Evolutionary conservation across 345 rosid species (phyloP), one percentile per base, ranked within the genome.

Genomic region (Rhodamnia argentea): DNA sequence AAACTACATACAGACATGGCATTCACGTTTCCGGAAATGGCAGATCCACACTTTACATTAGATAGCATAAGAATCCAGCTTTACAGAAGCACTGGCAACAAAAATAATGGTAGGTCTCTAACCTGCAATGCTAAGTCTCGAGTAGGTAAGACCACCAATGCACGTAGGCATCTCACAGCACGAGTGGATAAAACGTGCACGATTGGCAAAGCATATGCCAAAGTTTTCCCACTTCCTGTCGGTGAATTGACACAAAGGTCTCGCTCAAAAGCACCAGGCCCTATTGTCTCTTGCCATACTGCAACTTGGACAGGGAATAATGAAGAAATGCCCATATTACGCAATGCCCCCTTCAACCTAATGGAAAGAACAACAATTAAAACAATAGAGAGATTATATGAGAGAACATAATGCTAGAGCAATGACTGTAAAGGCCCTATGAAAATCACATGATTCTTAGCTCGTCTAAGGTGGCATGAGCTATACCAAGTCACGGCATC

Each of bases 61-160:
- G 47, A 70, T 32, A 70, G 42, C 47, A 40, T 18, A 37, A 70
- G 26, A 70, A 70, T 18, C 81, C 81, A 70, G 47, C 81, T 37
- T 44, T 70, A 70, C 47, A 70, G 47, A 70, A 70, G 26, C 47
- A 70, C 26, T 4, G 81, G 51, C 37, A 40, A 58, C 52, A 84
- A n/a, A 40, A 52, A 27, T 32, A 52, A 62, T 32, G 26, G 82
- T 13, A 85, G 23, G 54, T 47, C 78, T 14, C 58, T 37, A 81
- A 94, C 99, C 98, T 97, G 99, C 90, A 94, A 86, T 24, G 98
- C 99, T 88, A 96, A 92, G 91, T 96, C 99, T 83, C 99, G 98
- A 3, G 99, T 95, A n/a, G 98, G 99, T 90, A 96, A 92, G 12
- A 97, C 99, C 82, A 95, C 96, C 83, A 97, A 91, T 82, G 99